Conservation (phyloP, 352 stramenopile genomes). For the Bremia lactucae region DNA sequence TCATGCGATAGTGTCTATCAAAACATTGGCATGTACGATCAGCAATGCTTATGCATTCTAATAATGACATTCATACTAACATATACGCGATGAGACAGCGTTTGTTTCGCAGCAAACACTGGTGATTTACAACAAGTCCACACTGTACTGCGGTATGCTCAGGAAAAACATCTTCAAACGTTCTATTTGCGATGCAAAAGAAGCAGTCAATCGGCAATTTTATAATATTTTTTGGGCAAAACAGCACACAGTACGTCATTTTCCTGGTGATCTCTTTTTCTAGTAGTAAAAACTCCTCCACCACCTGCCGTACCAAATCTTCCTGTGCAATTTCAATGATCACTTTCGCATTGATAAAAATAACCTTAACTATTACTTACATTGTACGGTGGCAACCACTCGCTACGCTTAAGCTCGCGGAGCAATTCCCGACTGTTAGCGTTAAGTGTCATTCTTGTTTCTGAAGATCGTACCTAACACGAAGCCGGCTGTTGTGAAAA, state of each 20-base stretch:
- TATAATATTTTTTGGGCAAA: background rate
- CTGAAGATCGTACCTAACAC: background rate
- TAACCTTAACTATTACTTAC: slow-evolving; percentile 25
- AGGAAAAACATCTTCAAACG: slow-evolving; percentile 46
- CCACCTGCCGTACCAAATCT: slow-evolving; percentile 67
- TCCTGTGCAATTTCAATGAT: slow-evolving; percentile 32
- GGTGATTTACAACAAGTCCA: slow-evolving; percentile 80
- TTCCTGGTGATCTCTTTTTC: slow-evolving; percentile 71
- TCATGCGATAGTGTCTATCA: slow-evolving; percentile 42
- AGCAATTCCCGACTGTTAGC: slow-evolving; percentile 77
- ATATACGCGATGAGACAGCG: slow-evolving; percentile 82
- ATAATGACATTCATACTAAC: slow-evolving; percentile 20
- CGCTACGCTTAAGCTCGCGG: slow-evolving; percentile 83
- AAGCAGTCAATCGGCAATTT: background rate
- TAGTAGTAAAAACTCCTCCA: slow-evolving; percentile 59
- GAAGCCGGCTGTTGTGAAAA: too few relatives aligned
- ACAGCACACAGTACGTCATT: slow-evolving; percentile 29
- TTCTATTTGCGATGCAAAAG: slow-evolving; percentile 19
- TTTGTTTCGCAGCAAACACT: slow-evolving; percentile 87
- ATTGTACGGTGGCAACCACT: slow-evolving; percentile 89
- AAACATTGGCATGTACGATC: background rate
- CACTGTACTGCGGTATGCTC: slow-evolving; percentile 57
- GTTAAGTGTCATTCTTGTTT: slow-evolving; percentile 46
- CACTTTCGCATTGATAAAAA: background rate
- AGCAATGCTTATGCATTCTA: background rate